Percentiles rank a stretch among this genome's conserved stretches.
Conservation (phyloP, 2,329 filamentous ascomycete species). For the Colletotrichum trifolii region DNA sequence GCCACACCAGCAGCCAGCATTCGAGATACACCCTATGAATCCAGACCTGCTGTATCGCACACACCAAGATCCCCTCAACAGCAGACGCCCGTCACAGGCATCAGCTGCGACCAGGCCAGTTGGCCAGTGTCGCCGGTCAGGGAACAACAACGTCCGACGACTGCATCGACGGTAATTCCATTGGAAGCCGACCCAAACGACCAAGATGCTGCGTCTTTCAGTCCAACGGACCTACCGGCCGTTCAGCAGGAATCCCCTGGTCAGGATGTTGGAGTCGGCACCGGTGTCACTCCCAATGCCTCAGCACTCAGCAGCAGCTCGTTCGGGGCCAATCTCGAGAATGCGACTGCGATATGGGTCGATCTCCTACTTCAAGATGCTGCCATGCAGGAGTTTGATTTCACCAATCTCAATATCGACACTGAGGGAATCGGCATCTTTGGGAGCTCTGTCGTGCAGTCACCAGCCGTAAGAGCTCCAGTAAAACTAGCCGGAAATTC, state of each 20-base stretch:
- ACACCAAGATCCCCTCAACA: too few species aligned
- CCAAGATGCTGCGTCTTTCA: not conserved
- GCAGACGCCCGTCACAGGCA: too few species aligned
- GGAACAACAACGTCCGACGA: not conserved
- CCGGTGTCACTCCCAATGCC: conserved; percentile 1
- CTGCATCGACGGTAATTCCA: not conserved
- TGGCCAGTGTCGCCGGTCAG: too few species aligned
- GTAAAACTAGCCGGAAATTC: not conserved
- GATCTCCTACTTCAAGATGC: conserved; percentile 28
- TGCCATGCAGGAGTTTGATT: conserved; percentile 21
- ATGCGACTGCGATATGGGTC: conserved; percentile 32
- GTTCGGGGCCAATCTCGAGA: conserved; percentile 21
- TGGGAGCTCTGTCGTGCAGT: conserved; percentile 14
- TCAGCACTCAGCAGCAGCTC: conserved; percentile 17
- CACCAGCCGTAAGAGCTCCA: not conserved
- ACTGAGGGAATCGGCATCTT: conserved; percentile 4
- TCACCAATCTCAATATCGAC: conserved; percentile 3
- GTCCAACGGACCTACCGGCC: not conserved
- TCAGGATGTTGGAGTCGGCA: not conserved
- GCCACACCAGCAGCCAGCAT: not conserved
- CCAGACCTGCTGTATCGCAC: too few species aligned
- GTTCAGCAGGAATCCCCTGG: not conserved
- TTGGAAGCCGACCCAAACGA: not conserved
- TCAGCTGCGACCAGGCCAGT: too few species aligned
- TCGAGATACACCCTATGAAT: too few species aligned